These are phyloP conservation scores for Beauveria pseudobassiana DNA, from an alignment of 2,329 filamentous ascomycete genomes.

Conservation along the genomic window DNA sequence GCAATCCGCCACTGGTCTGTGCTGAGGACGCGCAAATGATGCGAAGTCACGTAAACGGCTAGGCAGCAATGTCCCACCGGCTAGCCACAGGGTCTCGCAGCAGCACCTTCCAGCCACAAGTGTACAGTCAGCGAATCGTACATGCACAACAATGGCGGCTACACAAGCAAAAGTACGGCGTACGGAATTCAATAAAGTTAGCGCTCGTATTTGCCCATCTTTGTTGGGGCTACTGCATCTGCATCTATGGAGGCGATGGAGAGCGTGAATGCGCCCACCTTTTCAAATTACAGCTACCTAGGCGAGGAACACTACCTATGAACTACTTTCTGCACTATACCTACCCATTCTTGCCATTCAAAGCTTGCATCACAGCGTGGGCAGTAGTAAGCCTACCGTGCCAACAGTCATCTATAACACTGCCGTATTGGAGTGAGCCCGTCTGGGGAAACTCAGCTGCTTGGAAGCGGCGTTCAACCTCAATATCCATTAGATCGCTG, in stretches of 20 bases:
- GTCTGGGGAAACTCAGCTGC: neutral
- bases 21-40: conserved; percentile 2
- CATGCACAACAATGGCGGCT: no score
- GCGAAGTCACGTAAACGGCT: neutral
- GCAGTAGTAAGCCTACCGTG: neutral
- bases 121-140: neutral
- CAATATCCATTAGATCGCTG: conserved; percentile 20
- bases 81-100: neutral
- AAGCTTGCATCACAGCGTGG: neutral
- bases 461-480: conserved; percentile 17
- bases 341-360: neutral
- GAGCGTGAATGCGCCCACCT: no score
- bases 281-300: neutral
- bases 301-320: neutral
- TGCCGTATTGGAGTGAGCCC: neutral
- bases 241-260: no score
- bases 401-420: neutral
- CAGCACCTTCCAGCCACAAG: neutral
- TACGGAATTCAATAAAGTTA: no score
- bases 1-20: neutral
- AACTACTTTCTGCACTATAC: neutral
- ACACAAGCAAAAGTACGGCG: no score
- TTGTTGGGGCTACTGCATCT: no score
- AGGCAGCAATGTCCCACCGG: neutral
- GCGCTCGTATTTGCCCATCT: no score